Evolutionary conservation across 305 asterid species (phyloP).

Genomic region (Fraxinus angustifolia): DNA sequence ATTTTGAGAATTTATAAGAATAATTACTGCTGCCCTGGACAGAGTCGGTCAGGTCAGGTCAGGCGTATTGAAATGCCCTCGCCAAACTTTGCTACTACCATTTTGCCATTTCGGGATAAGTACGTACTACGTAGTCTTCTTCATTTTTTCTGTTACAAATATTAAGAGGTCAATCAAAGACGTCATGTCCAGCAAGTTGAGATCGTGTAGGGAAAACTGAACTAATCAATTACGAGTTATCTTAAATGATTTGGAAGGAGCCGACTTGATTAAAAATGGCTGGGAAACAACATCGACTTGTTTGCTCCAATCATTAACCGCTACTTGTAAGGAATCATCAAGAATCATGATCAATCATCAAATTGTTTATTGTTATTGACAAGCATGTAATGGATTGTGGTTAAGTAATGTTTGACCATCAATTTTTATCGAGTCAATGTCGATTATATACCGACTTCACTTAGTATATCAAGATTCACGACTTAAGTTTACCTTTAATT

Average conservation of each 20-base stretch:
- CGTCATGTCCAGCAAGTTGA: not conserved
- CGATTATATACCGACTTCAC: not conserved
- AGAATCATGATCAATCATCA: not conserved
- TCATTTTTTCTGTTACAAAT: not conserved
- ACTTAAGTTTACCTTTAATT: not conserved
- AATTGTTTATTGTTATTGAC: not conserved
- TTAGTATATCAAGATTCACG: not conserved
- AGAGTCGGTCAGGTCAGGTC: not conserved
- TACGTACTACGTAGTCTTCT: not conserved
- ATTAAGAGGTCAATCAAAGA: not conserved
- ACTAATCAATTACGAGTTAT: not conserved
- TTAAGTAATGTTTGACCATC: not conserved
- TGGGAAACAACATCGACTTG: not conserved
- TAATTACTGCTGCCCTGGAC: not conserved
- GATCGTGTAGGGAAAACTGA: not conserved
- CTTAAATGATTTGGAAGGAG: not conserved
- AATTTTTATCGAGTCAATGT: not conserved
- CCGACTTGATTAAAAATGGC: not conserved
- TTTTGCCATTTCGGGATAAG: not conserved
- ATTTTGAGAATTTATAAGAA: constrained; percentile 10
- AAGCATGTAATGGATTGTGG: not conserved
- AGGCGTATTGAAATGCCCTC: not conserved
- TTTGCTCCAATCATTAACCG: not conserved
- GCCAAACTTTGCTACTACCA: not conserved
- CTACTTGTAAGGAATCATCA: not conserved